Evolutionary conservation across 164 flowering plant genomes (phyloP).

Genomic region (Vitis rotundifolia): DNA sequence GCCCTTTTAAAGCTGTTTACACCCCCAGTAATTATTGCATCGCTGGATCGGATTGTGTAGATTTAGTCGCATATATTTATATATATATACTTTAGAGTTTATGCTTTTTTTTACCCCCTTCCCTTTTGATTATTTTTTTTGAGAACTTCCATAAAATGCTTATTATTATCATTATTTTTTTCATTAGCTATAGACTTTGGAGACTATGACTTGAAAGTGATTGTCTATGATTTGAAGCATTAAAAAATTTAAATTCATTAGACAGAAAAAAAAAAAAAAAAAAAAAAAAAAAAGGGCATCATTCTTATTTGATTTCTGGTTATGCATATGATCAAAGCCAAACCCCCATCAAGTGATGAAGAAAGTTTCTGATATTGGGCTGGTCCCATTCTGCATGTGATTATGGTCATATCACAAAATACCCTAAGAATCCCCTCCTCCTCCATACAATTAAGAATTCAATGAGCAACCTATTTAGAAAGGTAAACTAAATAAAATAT

Average conservation of each 20-base stretch:
- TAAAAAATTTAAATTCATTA: slow-evolving; percentile 10
- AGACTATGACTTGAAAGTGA: slow-evolving; percentile 37
- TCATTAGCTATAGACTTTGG: slow-evolving; percentile 17
- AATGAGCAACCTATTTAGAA: neutral
- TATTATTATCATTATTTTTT: neutral
- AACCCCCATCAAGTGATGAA: neutral
- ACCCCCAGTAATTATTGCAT: slow-evolving; percentile 43
- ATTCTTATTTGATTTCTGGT: too few relatives aligned
- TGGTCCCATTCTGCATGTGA: slow-evolving; percentile 2
- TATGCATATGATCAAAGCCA: too few relatives aligned
- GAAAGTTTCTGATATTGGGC: neutral
- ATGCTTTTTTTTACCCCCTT: slow-evolving; percentile 17
- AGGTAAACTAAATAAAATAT: neutral
- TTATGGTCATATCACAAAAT: too few relatives aligned
- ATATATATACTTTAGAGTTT: slow-evolving; percentile 45
- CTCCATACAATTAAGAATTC: neutral
- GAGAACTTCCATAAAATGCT: slow-evolving; percentile 15
- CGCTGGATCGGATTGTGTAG: slow-evolving; percentile 71
- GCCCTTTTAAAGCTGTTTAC: slow-evolving; percentile 33
- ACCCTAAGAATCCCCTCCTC: too few relatives aligned
- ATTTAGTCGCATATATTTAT: slow-evolving; percentile 19
- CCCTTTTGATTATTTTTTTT: slow-evolving; percentile 12
- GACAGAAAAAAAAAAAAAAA: neutral
- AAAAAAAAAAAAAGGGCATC: neutral
- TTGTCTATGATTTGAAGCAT: slow-evolving; percentile 26